Evolutionary conservation across 106 monocot species (phyloP), one percentile per base, ranked within the genome.

Genomic region (Amphibolis antarctica): DNA sequence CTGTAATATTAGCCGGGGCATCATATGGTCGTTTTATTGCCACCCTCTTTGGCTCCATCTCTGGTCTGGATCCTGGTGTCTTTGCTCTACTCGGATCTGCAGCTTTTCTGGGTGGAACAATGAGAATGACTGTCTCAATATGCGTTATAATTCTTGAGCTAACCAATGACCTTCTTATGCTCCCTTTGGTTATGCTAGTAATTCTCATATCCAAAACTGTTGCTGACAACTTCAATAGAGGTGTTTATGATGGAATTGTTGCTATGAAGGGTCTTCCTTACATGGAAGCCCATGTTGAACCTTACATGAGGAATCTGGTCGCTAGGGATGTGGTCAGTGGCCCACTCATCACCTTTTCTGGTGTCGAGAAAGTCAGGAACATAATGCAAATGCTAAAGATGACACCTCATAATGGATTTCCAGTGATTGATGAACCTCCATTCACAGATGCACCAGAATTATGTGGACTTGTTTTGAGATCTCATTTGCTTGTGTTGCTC

Each of bases 51-150:
- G 76, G 72, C 10, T 26, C 82, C n/a, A 67, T 82, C 6, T 60
- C 83, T 1, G 67, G 80, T 20, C 55, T 98, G 13, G 86, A 98
- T 59, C 65, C 78, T 1, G 96, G 96, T 18, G 81, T 98, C 19
- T 87, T 90, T 53, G 90, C 96, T 9, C 74, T 98, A 24, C 79
- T 96, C 14, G 94, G 94, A 5, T 78, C 94, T 0, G 94, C 94
- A 10, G 83, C 94, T 59, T 85, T 98, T 59, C 78, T 98, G 6
- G 96, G 86, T 20, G 96, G 96, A 25, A 87, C 96, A n/a, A 98
- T 98, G 96, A 79, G 96, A 47, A 98, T 98, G 96, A 98, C 96
- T 0, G 90, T 98, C 28, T 98, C 96, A 3, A 74, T 90, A 42
- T 98, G 96, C 23, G 80, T 98, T 22, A 98, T 98, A 46, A 72